phyloP scores from a whole-genome alignment of 2,329 filamentous ascomycete species.

The Aaosphaeria arxii region DNA sequence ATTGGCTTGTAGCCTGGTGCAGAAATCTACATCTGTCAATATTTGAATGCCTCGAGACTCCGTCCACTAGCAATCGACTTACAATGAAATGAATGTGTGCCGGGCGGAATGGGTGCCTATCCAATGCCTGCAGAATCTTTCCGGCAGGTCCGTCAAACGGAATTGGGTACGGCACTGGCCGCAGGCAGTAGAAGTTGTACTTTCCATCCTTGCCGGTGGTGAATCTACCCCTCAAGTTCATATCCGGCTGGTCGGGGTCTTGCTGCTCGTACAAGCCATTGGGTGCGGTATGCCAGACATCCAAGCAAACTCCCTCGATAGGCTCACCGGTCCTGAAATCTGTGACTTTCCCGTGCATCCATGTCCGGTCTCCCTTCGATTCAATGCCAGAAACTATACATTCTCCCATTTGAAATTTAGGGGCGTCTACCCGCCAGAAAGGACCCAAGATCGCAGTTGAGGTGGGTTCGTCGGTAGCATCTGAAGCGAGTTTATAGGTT shows the following conservation, averaged over 20 bases:
- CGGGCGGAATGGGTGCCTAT: constrained; percentile 60
- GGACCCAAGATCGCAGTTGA: constrained; percentile 79
- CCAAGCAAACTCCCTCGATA: constrained; percentile 63
- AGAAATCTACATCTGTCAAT: constrained; percentile 40
- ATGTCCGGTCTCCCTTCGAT: constrained; percentile 52
- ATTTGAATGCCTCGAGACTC: neutral
- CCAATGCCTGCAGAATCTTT: constrained; percentile 56
- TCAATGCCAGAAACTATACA: constrained; percentile 57
- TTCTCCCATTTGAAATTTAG: constrained; percentile 65
- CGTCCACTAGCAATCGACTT: constrained; percentile 17
- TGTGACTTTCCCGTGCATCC: constrained; percentile 63
- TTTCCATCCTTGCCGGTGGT: constrained; percentile 62
- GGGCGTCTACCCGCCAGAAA: constrained; percentile 76
- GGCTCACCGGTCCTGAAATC: constrained; percentile 62
- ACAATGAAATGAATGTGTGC: constrained; percentile 64
- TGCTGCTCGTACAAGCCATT: constrained; percentile 70
- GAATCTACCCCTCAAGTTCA: constrained; percentile 73
- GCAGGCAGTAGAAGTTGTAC: constrained; percentile 51
- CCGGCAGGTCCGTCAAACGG: constrained; percentile 59
- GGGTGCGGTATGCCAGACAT: constrained; percentile 77
- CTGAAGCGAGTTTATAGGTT: constrained; percentile 62
- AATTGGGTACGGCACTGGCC: constrained; percentile 50
- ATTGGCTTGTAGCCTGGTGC: constrained; percentile 63
- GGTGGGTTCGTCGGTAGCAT: constrained; percentile 54
- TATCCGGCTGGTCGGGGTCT: constrained; percentile 66